A percentile compares a stretch with the other conserved stretches of the same genome.
These are phyloP conservation scores for Linnemannia exigua DNA, from an alignment of 192 early-diverging fungal genomes.

Conservation along the genomic window DNA sequence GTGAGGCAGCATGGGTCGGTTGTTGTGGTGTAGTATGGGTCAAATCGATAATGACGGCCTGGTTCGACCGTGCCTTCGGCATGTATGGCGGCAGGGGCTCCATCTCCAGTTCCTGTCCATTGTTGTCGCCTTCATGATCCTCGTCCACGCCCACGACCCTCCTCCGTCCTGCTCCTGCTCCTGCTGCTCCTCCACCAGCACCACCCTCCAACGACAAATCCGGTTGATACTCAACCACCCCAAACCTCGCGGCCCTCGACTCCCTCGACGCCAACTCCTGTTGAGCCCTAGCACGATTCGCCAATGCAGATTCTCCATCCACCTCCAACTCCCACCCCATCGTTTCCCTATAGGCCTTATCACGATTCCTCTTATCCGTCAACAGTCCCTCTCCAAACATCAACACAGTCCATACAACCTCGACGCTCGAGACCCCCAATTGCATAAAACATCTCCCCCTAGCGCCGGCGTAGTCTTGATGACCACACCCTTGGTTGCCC, in stretches of 20 bases:
- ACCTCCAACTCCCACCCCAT: background rate
- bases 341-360: background rate
- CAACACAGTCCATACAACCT: background rate
- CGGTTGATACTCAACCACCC: background rate
- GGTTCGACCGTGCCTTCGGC: slow-evolving; percentile 3
- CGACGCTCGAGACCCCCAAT: background rate
- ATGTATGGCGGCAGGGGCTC: background rate
- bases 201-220: background rate
- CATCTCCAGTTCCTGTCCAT: background rate
- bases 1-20: background rate
- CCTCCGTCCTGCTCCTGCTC: background rate
- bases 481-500: background rate
- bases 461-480: background rate
- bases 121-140: background rate
- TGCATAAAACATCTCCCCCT: background rate
- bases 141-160: background rate
- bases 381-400: background rate
- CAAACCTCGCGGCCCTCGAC: background rate
- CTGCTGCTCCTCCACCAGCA: background rate
- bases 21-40: background rate
- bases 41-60: background rate
- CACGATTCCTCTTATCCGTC: background rate
- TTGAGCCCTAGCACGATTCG: background rate
- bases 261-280: background rate
- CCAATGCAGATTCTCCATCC: background rate